Evolutionary conservation across 768 basidiomycete species (phyloP), one percentile per base, ranked within the genome.

Genomic region (Tylopilus intermedius): DNA sequence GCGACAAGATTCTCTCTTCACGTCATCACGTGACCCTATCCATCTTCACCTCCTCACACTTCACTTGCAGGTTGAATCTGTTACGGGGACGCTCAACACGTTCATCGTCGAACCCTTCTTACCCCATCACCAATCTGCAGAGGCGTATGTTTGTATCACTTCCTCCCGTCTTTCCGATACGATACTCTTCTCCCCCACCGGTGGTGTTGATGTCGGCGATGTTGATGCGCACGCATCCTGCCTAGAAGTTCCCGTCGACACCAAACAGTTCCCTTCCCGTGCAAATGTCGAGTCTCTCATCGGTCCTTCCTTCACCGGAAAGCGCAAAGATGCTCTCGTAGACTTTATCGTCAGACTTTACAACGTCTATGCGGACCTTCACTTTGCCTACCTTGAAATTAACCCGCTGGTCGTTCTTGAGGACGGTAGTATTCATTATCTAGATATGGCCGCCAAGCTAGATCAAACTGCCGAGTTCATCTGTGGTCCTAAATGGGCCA

Each of bases 41-140:
- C 50, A 32, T 5, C 38, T 40, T 47, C 49, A 42, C 47, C 8
- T 54, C 66, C 53, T 60, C 39, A 57, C 54, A 32, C 33, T 56
- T 7, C 33, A 21, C 45, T 52, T 8, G 0, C 57, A 93, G 89
- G 95, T 97, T 54, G 96, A 96, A 75, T 80, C 87, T 43, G 84
- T 90, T 56, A 90, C 88, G n/a, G 95, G 95, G 55, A 93, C 91
- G 32, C 80, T 99, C 59, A 94, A 87, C 79, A 96, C 86, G 71
- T 98, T 99, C 76, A 97, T 99, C 72, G 81, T 98, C 59, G 95
- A 99, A 73, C 95, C 95, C n/a, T 96, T 99, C 84, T 79, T 94
- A 49, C 95, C 95, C 45, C 95, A 98, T 67, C 86, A 91, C 2
- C 82, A 90, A 48, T 79, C 93, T 67, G 88, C 93, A 54, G 96